Percentiles rank a stretch among this genome's conserved stretches.
Evolutionary conservation across 2,329 filamentous ascomycete species (phyloP).

Genomic region (Coniosporium tulheliwenetii): DNA sequence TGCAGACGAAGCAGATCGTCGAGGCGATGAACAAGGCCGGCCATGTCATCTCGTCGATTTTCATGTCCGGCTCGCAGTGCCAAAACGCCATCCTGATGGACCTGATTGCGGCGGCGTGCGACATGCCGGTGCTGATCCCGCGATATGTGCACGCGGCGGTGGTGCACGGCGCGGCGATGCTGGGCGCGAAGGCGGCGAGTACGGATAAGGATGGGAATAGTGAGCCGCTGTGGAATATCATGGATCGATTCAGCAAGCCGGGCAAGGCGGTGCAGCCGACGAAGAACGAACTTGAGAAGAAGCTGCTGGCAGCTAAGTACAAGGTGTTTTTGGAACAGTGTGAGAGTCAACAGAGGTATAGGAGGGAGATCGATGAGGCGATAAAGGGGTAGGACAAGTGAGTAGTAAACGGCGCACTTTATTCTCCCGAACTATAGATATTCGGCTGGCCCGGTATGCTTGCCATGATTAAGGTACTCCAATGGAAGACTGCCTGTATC

Average conservation of each 20-base stretch:
- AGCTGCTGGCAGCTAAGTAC: conserved; percentile 76
- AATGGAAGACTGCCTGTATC: too few species aligned
- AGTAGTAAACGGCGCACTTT: background rate
- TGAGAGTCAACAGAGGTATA: conserved; percentile 67
- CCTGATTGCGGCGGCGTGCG: conserved; percentile 77
- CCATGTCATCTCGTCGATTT: conserved; percentile 79
- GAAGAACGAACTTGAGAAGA: conserved; percentile 56
- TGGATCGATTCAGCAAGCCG: conserved; percentile 94
- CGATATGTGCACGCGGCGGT: conserved; percentile 90
- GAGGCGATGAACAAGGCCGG: conserved; percentile 85
- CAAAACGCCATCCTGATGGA: conserved; percentile 88
- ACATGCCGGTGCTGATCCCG: conserved; percentile 86
- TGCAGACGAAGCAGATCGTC: conserved; percentile 92
- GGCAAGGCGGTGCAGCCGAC: conserved; percentile 70
- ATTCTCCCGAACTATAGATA: too few species aligned
- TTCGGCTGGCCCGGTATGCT: too few species aligned
- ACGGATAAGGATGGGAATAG: conserved; percentile 55
- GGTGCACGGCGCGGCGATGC: conserved; percentile 95
- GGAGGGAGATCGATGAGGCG: conserved; percentile 55
- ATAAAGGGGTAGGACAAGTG: conserved; percentile 17
- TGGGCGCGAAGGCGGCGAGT: conserved; percentile 56
- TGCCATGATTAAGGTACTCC: too few species aligned
- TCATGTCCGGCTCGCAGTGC: conserved; percentile 98
- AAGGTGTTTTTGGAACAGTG: conserved; percentile 92
- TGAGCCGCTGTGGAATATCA: conserved; percentile 86